Base-by-base conservation (phyloP, 306 rosid genomes). In the Clitoria ternatea region DNA sequence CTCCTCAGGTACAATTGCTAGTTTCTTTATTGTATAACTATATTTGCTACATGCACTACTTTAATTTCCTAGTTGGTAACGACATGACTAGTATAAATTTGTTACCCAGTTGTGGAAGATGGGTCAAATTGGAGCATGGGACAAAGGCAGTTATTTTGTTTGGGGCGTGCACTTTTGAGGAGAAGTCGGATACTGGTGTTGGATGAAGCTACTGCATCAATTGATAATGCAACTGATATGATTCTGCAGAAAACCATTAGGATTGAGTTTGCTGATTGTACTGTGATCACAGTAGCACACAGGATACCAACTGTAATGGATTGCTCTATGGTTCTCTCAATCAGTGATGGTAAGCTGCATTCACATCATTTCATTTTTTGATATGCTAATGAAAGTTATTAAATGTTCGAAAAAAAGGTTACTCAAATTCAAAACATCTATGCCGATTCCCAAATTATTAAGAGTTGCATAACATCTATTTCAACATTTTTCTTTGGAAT, bases 121-220 rank as follows among this genome's bases (percentile, higher is more conserved):
- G 89, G 93, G 48, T 84, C 91, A 32, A 90, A 90, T 49, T 85
- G 91, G 96, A 90, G 91, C 66, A 84, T 87, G 85, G 89, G 96
- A 15, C 96, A 90, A 57, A 78, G 91, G 2, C 96, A 90, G 32
- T n/a, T 87, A 69, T 90, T 85, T 77, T 90, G 91, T 56, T 45
- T 90, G 71, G 96, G 96, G 7, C 88, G 91, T 10, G 96, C 84
- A 1, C 83, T 90, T 43, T 37, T 90, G 76, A 80, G 88, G 82
- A 78, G 85, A 80, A 85, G 89, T 61, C 71, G 84, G 60, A 69
- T 90, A 73, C 57, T 87, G 77, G 88, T 90, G 74, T 80, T 90
- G 0, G 93, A 90, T 45, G 96, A 90, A 78, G 96, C 96, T 32
- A 90, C 91, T 4, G 86, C 96, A 17, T 87, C 91, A 9, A 83